A percentile compares a stretch with the other conserved stretches of the same genome.
Conservation (phyloP, 768 basidiomycete species). For the Suillus discolor region DNA sequence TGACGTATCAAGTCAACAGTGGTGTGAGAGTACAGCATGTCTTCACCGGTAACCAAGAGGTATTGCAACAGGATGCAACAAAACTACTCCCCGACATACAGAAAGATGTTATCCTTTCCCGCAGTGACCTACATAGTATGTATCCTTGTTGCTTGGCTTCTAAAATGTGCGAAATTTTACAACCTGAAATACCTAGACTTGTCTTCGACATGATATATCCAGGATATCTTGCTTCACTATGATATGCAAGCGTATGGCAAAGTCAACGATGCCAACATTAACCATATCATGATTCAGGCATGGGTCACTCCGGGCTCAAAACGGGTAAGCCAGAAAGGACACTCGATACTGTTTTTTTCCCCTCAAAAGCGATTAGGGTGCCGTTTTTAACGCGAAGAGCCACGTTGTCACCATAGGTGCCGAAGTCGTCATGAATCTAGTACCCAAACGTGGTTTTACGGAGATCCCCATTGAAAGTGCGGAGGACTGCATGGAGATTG, state of each 20-base stretch:
- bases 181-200: slow-evolving; percentile 22
- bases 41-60: slow-evolving; percentile 49
- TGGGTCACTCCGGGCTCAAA: slow-evolving; percentile 45
- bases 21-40: slow-evolving; percentile 41
- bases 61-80: slow-evolving; percentile 42
- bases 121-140: slow-evolving; percentile 25
- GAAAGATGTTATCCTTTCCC: slow-evolving; percentile 25
- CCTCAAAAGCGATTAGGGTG: slow-evolving; percentile 23
- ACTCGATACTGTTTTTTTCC: not conserved
- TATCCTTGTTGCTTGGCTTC: not conserved
- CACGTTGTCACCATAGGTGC: slow-evolving; percentile 24
- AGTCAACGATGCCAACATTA: slow-evolving; percentile 32
- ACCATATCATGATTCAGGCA: slow-evolving; percentile 38
- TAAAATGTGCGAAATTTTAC: not conserved
- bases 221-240: slow-evolving; percentile 34
- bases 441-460: slow-evolving; percentile 29
- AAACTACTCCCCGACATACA: slow-evolving; percentile 44
- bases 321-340: slow-evolving; percentile 28
- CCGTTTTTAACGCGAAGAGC: slow-evolving; percentile 24
- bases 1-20: slow-evolving; percentile 23
- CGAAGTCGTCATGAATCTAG: slow-evolving; percentile 24
- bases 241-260: slow-evolving; percentile 39
- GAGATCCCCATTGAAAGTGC: not conserved
- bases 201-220: slow-evolving; percentile 28
- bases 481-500: slow-evolving; percentile 15